phyloP scores from a whole-genome alignment of 495 filamentous ascomycete genomes.

The Bryoglossum gracile region DNA sequence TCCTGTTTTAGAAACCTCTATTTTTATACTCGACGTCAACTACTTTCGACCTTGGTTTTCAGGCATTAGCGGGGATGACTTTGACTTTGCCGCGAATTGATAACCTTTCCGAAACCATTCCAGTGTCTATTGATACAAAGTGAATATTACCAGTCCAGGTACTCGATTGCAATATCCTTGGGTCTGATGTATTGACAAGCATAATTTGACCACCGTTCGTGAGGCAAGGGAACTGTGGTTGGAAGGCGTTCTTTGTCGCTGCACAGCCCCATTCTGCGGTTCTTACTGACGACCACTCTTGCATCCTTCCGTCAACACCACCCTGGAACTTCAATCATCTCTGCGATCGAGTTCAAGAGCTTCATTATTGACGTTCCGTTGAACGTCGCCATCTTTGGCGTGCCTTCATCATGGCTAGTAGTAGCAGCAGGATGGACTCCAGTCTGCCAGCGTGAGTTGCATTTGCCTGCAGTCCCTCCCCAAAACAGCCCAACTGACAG shows the following conservation, averaged over 20 bases:
- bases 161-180: not conserved
- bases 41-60: not conserved
- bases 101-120: constrained; percentile 1
- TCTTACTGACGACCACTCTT: constrained; percentile 17
- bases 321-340: constrained; percentile 5
- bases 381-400: constrained; percentile 23
- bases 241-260: constrained; percentile 6
- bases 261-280: constrained; percentile 22
- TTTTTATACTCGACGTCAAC: not conserved
- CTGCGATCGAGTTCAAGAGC: constrained; percentile 11
- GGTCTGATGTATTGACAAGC: constrained; percentile 9
- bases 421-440: constrained; percentile 45
- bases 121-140: too few species aligned
- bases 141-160: not conserved
- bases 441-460: constrained; percentile 51
- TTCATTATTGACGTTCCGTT: constrained; percentile 26
- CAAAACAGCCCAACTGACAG: constrained; percentile 13
- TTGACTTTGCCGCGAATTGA: constrained; percentile 3
- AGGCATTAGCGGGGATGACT: constrained; percentile 4
- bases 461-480: not conserved
- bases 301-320: constrained; percentile 2
- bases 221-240: constrained; percentile 17
- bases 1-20: not conserved
- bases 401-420: constrained; percentile 32
- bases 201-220: constrained; percentile 10